Base-by-base conservation (phyloP, 805 yeast species). In the Kluyveromyces siamensis region DNA sequence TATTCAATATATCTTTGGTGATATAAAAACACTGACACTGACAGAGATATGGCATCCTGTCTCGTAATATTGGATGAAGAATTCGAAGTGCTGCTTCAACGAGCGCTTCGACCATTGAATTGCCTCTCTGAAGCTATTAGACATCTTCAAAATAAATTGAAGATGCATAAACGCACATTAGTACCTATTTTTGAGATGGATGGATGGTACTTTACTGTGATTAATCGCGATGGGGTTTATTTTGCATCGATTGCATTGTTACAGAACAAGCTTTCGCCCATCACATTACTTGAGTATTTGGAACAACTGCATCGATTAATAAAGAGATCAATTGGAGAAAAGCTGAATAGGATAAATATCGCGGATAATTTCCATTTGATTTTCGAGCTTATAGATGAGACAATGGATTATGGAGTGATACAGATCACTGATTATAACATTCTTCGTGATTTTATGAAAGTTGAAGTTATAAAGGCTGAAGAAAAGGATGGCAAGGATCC, bases 391-490 rank as follows among this genome's bases (percentile, higher is more conserved):
- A 66, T 88, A 41, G 96, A 88, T 61, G 96, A 88, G 60, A 84
- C 88, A 73, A 76, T 87, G 79, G 96, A 89, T 64, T 84, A 77
- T 65, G 96, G 96, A 8, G 68, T 84, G n/a, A 81, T 88, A 1
- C 96, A 89, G 66, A 72, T 84, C 47, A 85, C 96, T 0, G 96
- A 89, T 59, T 77, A 80, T 46, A 84, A 83, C 53, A 76, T 89
- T 11, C 72, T 89, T 48, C 80, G 80, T 57, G 96, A 88, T 61
- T 89, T 84, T 60, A 82, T 84, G 53, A 82, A 85, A 50, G 72
- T 82, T 45, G 77, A 78, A 45, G 67, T 73, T 40, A 72, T 72
- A 54, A 56, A 51, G 25, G 46, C 42, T 17, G 58, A 54, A 9
- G 46, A 30, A 10, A 10, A 42, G 14, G 51, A 44, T 16, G 43